phyloP scores from a whole-genome alignment of 2,329 filamentous ascomycete genomes.

The Fusarium xyrophilum region DNA sequence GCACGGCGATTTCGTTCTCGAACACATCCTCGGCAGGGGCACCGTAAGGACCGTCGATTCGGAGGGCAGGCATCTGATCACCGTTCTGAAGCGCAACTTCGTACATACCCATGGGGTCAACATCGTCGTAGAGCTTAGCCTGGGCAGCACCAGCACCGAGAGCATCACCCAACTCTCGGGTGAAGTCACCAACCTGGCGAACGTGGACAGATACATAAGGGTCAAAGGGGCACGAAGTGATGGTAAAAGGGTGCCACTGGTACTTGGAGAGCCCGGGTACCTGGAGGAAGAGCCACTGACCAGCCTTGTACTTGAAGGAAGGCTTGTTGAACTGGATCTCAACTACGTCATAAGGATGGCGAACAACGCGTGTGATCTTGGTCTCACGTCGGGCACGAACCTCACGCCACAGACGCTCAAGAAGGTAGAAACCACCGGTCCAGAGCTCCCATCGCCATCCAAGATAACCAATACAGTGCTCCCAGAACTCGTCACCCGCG shows the following conservation, averaged over 20 bases:
- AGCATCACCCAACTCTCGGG: conserved; percentile 88
- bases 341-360: conserved; percentile 95
- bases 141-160: conserved; percentile 91
- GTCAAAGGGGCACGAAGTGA: conserved; percentile 96
- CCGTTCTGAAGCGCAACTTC: conserved; percentile 94
- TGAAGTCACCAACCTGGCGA: conserved; percentile 96
- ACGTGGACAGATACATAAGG: conserved; percentile 94
- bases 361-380: conserved; percentile 90
- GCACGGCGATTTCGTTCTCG: conserved; percentile 85
- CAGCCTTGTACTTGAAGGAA: conserved; percentile 96
- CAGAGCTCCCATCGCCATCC: conserved; percentile 97
- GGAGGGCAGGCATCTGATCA: conserved; percentile 86
- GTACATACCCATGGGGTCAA: conserved; percentile 96
- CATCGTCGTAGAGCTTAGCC: conserved; percentile 85
- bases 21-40: conserved; percentile 98
- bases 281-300: conserved; percentile 97
- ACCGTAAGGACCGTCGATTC: conserved; percentile 95
- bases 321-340: conserved; percentile 98
- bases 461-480: conserved; percentile 91
- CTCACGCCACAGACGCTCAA: conserved; percentile 90
- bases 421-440: conserved; percentile 82
- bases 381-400: conserved; percentile 83
- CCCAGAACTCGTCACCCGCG: conserved; percentile 82
- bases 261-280: conserved; percentile 85
- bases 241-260: conserved; percentile 99